A percentile compares a stretch with the other conserved stretches of the same genome.
Evolutionary conservation across 1,284 basidiomycete genomes (phyloP).

Genomic region (Tylopilus sp.): DNA sequence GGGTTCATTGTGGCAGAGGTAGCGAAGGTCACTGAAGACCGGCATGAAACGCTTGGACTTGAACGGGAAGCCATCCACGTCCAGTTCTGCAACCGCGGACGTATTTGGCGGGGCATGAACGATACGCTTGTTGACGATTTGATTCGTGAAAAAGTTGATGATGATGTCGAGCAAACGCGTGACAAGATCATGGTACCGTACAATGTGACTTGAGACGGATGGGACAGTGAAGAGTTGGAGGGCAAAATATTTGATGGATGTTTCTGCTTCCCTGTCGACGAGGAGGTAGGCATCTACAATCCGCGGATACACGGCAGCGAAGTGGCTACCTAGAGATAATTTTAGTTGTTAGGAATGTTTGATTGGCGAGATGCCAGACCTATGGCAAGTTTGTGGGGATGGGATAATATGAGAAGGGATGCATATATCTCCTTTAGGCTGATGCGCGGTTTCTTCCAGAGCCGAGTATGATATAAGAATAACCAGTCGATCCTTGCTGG

Average conservation of each 20-base stretch:
- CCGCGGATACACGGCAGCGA: constrained; percentile 82
- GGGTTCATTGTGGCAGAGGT: constrained; percentile 71
- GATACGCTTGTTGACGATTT: constrained; percentile 69
- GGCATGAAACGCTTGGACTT: constrained; percentile 93
- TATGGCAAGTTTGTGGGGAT: constrained; percentile 74
- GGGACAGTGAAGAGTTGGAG: constrained; percentile 90
- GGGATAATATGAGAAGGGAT: constrained; percentile 69
- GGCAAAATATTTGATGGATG: constrained; percentile 89
- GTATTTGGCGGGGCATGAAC: constrained; percentile 41
- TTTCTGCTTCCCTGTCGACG: constrained; percentile 89
- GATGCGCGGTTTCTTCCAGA: constrained; percentile 83
- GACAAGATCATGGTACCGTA: constrained; percentile 73
- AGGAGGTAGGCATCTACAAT: constrained; percentile 89
- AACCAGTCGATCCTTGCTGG: constrained; percentile 70
- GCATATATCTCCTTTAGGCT: constrained; percentile 83
- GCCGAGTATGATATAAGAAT: constrained; percentile 73
- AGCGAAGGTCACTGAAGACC: constrained; percentile 82
- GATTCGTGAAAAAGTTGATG: constrained; percentile 85
- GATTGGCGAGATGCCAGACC: constrained; percentile 45
- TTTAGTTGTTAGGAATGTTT: constrained; percentile 4
- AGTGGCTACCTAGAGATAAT: constrained; percentile 65
- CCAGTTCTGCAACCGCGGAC: constrained; percentile 44
- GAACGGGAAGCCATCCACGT: constrained; percentile 84
- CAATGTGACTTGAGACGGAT: constrained; percentile 76
- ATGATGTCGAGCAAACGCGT: constrained; percentile 78